Conservation (phyloP, 2,329 filamentous ascomycete genomes). For the Alternaria solani region DNA sequence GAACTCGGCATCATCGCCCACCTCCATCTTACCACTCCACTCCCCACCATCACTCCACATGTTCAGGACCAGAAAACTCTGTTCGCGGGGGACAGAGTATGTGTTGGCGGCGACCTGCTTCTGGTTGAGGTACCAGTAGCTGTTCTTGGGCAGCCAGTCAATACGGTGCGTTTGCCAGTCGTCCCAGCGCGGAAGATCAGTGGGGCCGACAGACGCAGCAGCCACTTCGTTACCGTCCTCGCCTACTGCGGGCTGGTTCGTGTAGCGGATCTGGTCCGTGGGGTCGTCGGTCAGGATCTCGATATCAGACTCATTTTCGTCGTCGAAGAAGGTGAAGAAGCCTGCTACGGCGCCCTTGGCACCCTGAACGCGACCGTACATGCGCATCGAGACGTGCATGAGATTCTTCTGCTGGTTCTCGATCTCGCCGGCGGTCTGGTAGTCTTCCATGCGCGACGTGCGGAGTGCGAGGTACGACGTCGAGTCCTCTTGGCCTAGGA, state of each 20-base stretch:
- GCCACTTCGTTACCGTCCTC: conserved; percentile 56
- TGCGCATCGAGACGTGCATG: conserved; percentile 58
- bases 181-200: conserved; percentile 60
- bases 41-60: conserved; percentile 68
- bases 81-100: conserved; percentile 64
- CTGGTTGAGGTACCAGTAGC: conserved; percentile 65
- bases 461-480: conserved; percentile 58
- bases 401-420: conserved; percentile 56
- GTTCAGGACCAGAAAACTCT: conserved; percentile 65
- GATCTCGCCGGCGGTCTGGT: conserved; percentile 60
- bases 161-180: conserved; percentile 67
- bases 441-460: conserved; percentile 53
- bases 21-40: conserved; percentile 68
- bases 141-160: conserved; percentile 65
- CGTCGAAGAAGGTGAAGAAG: conserved; percentile 64
- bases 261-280: conserved; percentile 59
- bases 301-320: conserved; percentile 61
- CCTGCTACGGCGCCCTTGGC: conserved; percentile 59
- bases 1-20: conserved; percentile 60
- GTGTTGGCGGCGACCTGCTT: conserved; percentile 61
- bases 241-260: conserved; percentile 66
- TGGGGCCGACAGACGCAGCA: conserved; percentile 59
- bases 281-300: conserved; percentile 62
- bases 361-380: conserved; percentile 57
- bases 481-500: conserved; percentile 49